Conservation (phyloP, 2,329 filamentous ascomycete species). For the Arthrobotrys megalospora region DNA sequence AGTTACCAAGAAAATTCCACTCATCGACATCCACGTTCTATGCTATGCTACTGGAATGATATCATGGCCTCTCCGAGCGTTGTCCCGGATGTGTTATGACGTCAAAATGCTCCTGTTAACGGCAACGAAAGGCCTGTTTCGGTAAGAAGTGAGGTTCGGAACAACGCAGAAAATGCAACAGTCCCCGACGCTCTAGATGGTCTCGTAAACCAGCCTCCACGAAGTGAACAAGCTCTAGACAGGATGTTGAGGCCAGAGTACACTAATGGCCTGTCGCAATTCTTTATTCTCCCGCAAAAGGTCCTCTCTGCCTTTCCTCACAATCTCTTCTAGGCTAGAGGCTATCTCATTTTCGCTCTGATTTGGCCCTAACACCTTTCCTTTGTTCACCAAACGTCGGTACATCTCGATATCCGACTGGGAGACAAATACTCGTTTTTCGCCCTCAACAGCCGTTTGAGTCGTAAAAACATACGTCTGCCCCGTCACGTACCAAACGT, state of each 20-base stretch:
- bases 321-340: too few species aligned
- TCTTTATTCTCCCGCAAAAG: too few species aligned
- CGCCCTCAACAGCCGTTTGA: not conserved
- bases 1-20: not conserved
- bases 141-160: not conserved
- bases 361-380: too few species aligned
- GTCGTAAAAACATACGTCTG: not conserved
- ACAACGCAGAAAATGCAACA: slow-evolving; percentile 22
- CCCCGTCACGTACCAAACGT: not conserved
- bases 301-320: too few species aligned
- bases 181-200: too few species aligned
- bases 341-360: too few species aligned
- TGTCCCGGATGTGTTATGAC: slow-evolving; percentile 4
- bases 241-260: too few species aligned
- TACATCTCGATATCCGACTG: too few species aligned
- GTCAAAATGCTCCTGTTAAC: slow-evolving; percentile 20
- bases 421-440: not conserved
- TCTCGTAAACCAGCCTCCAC: too few species aligned
- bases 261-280: too few species aligned
- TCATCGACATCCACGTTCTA: not conserved
- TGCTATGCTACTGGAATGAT: not conserved
- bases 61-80: slow-evolving; percentile 21
- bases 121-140: not conserved
- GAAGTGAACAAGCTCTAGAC: too few species aligned
- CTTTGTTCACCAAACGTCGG: too few species aligned